A percentile compares a stretch with the other conserved stretches of the same genome.
Evolutionary conservation across 2,329 filamentous ascomycete genomes (phyloP).

Genomic region (Aspergillus phoenicis): DNA sequence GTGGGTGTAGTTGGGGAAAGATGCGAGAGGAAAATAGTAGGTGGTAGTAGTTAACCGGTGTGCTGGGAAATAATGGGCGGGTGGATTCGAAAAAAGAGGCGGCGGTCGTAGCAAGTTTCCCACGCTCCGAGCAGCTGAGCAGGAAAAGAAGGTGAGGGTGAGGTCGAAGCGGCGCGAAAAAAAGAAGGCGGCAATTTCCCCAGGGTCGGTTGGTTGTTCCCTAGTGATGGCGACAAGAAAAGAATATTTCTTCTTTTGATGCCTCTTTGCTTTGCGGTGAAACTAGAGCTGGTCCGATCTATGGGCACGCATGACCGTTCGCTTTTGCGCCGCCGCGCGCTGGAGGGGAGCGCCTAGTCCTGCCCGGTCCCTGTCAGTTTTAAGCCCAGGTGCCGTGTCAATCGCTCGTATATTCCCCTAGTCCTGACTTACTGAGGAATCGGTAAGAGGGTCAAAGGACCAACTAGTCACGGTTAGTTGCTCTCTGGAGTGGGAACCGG

Average conservation of each 20-base stretch:
- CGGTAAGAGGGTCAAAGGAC: background rate
- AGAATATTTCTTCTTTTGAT: conserved; percentile 18
- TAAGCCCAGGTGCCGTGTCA: background rate
- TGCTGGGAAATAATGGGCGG: background rate
- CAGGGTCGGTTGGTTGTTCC: conserved; percentile 3
- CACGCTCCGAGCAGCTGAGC: background rate
- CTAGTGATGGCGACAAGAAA: conserved; percentile 8
- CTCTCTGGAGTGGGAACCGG: conserved; percentile 7
- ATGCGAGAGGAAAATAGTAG: conserved; percentile 16
- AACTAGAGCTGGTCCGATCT: conserved; percentile 27
- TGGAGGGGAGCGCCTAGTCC: conserved; percentile 29
- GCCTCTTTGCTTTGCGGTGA: conserved; percentile 23
- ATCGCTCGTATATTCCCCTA: background rate
- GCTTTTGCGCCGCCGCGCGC: conserved; percentile 22
- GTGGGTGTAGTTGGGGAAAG: conserved; percentile 18
- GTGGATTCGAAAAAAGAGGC: background rate
- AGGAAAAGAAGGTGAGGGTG: background rate
- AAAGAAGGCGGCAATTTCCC: conserved; percentile 14
- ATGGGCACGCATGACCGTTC: conserved; percentile 38
- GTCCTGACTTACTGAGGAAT: background rate
- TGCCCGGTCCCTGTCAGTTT: conserved; percentile 12
- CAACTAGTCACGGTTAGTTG: conserved; percentile 9
- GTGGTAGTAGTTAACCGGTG: conserved; percentile 4
- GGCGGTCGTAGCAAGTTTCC: background rate
- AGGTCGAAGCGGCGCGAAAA: conserved; percentile 9